Evolutionary conservation across 805 yeast genomes (phyloP).

Genomic region (Suhomyces prunicola): DNA sequence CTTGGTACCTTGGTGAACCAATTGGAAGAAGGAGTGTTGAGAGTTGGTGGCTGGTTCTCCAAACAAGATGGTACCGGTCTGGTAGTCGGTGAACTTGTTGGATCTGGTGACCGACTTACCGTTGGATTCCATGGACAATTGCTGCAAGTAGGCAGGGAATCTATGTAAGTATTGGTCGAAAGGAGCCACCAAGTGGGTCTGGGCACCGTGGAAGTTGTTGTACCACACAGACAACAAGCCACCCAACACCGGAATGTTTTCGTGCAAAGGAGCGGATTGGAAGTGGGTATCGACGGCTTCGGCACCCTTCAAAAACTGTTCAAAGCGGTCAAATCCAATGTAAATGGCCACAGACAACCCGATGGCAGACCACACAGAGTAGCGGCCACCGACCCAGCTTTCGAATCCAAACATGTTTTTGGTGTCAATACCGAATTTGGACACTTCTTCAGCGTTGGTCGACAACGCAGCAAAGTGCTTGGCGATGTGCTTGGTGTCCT

Average conservation of each 20-base stretch:
- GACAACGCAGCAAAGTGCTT: conserved; percentile 97
- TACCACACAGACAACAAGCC: conserved; percentile 96
- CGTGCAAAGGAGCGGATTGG: conserved; percentile 73
- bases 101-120: conserved; percentile 97
- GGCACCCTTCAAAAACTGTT: conserved; percentile 91
- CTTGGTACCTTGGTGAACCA: conserved; percentile 98
- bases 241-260: conserved; percentile 90
- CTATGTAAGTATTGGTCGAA: conserved; percentile 98
- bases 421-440: conserved; percentile 95
- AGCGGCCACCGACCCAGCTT: conserved; percentile 99
- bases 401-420: conserved; percentile 98
- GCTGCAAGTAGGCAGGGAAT: conserved; percentile 99
- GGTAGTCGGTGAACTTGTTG: conserved; percentile 86
- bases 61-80: conserved; percentile 91
- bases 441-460: conserved; percentile 87
- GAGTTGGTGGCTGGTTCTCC: conserved; percentile 99
- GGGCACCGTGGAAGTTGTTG: conserved; percentile 97
- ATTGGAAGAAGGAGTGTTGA: conserved; percentile 98
- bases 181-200: conserved; percentile 97
- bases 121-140: conserved; percentile 97
- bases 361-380: conserved; percentile 99
- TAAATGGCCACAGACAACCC: conserved; percentile 93
- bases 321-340: conserved; percentile 94
- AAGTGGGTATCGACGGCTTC: conserved; percentile 96
- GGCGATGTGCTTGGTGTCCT: conserved; percentile 71